Percentiles rank a stretch among this genome's conserved stretches.
Evolutionary conservation across 306 rosid species (phyloP).

Genomic region (Dryas alaskensis): DNA sequence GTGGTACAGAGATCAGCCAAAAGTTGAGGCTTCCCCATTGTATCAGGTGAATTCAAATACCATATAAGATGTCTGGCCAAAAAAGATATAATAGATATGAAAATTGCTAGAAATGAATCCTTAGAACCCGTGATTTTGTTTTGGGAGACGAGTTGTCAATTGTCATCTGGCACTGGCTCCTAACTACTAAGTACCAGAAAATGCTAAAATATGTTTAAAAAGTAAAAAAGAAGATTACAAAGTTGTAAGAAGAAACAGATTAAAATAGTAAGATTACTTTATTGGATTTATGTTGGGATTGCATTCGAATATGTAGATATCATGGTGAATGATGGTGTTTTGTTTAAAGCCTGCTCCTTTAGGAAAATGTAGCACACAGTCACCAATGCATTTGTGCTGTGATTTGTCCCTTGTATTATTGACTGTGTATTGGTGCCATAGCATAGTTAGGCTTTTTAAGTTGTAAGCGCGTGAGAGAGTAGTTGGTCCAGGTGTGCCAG

Average conservation of each 20-base stretch:
- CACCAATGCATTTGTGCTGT: not conserved
- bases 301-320: slow-evolving; percentile 1
- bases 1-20: too few relatives aligned
- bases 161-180: not conserved
- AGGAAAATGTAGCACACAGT: slow-evolving; percentile 7
- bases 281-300: not conserved
- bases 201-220: not conserved
- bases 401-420: too few relatives aligned
- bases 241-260: not conserved
- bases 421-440: too few relatives aligned
- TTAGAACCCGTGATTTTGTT: slow-evolving; percentile 12
- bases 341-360: not conserved
- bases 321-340: not conserved
- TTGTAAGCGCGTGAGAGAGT: too few relatives aligned
- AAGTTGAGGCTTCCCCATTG: not conserved
- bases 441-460: too few relatives aligned
- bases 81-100: too few relatives aligned
- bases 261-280: not conserved
- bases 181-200: not conserved
- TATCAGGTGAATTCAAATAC: not conserved
- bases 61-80: too few relatives aligned
- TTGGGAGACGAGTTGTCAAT: slow-evolving; percentile 17
- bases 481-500: too few relatives aligned
- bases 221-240: not conserved
- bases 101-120: too few relatives aligned